Evolutionary conservation across 2,329 filamentous ascomycete genomes (phyloP).

Genomic region (Trichothecium roseum): DNA sequence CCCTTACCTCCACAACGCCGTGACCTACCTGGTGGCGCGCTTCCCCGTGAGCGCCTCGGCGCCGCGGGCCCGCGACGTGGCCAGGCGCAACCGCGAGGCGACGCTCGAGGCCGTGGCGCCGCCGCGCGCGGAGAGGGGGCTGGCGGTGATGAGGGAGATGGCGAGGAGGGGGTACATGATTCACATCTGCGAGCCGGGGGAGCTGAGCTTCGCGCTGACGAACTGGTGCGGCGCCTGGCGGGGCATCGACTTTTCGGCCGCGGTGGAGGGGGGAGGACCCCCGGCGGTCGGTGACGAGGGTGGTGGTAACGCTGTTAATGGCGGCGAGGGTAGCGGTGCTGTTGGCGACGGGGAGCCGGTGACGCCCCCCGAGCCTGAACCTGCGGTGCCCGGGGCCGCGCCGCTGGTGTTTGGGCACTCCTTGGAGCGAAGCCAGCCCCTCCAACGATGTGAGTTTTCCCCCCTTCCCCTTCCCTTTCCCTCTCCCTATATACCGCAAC

Average conservation of each 20-base stretch:
- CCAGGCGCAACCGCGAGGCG: conserved; percentile 7
- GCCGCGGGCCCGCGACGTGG: conserved; percentile 9
- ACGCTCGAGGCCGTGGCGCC: conserved; percentile 14
- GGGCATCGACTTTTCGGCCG: conserved; percentile 8
- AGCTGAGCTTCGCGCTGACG: conserved; percentile 7
- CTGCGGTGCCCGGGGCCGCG: not conserved
- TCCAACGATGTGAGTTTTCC: conserved; percentile 7
- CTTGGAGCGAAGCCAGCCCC: conserved; percentile 3
- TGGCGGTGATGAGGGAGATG: conserved; percentile 6
- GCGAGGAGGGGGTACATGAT: conserved; percentile 1
- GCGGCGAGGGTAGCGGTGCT: no score
- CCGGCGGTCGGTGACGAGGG: no score
- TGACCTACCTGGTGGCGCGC: conserved; percentile 4
- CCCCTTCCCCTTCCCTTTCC: no score
- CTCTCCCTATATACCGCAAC: no score
- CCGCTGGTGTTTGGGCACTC: conserved; percentile 9
- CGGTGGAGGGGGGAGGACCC: not conserved
- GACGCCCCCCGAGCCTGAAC: no score
- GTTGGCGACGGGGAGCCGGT: not conserved
- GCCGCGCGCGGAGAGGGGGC: conserved; percentile 6
- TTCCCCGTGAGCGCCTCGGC: conserved; percentile 5
- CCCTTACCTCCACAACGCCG: conserved; percentile 11
- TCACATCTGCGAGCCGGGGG: conserved; percentile 9
- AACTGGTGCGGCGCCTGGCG: conserved; percentile 11
- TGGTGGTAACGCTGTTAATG: no score